These are phyloP conservation scores for Pseudotsuga menziesii DNA, from an alignment of 75 land plant species.

Conservation along the genomic window DNA sequence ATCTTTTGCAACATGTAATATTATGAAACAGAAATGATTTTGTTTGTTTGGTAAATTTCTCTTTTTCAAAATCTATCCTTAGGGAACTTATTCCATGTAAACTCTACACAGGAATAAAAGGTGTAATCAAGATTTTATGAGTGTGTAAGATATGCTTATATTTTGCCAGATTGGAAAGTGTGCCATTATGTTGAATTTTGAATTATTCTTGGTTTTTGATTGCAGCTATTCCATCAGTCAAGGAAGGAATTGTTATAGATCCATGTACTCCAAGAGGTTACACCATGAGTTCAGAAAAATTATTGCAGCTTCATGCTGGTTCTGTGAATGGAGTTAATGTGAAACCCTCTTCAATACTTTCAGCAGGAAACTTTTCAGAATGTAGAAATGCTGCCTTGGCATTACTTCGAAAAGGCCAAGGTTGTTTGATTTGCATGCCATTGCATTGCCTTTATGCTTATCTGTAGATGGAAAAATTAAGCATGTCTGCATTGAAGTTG, in stretches of 20 bases:
- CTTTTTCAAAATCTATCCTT: no score
- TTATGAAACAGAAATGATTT: no score
- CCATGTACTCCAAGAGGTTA: conserved; percentile 95
- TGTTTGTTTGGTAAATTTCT: no score
- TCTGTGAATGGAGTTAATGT: conserved; percentile 12
- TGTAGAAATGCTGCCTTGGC: conserved; percentile 74
- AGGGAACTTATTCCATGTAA: no score
- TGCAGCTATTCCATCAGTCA: conserved; percentile 38
- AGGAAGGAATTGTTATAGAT: conserved; percentile 37
- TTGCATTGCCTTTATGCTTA: neutral
- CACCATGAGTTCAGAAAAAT: conserved; percentile 17
- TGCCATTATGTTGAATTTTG: no score
- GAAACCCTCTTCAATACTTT: conserved; percentile 19
- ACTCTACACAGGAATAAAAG: no score
- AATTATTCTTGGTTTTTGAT: neutral
- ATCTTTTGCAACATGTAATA: no score
- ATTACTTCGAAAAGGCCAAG: conserved; percentile 73
- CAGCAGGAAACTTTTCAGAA: conserved; percentile 83
- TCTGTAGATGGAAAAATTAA: neutral
- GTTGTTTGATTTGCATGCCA: conserved; percentile 26
- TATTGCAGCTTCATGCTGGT: conserved; percentile 28
- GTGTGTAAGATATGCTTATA: no score
- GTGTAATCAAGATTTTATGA: no score
- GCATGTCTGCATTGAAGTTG: neutral
- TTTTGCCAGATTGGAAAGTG: no score